Evolutionary conservation across 192 early-diverging fungal genomes (phyloP).

Genomic region (Backusella luteola): DNA sequence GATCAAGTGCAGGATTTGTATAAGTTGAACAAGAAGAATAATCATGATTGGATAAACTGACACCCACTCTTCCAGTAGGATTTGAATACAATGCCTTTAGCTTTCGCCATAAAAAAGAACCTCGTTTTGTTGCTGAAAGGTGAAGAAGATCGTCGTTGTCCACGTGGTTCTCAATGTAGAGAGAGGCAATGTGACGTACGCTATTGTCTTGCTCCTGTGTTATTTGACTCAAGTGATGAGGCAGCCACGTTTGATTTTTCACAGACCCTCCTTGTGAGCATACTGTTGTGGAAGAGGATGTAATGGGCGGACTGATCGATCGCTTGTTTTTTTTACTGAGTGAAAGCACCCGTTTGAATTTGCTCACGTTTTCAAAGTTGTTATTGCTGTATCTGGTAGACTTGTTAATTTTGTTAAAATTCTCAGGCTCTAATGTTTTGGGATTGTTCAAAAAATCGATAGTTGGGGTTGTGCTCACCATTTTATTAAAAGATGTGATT

Average conservation of each 20-base stretch:
- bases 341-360: background rate
- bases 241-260: background rate
- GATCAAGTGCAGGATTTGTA: background rate
- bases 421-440: background rate
- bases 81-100: slow-evolving; percentile 9
- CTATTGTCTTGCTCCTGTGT: background rate
- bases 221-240: slow-evolving; percentile 2
- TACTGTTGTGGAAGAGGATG: background rate
- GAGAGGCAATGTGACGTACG: slow-evolving; percentile 14
- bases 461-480: slow-evolving; percentile 3
- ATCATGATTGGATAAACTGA: background rate
- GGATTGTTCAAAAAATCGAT: background rate
- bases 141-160: background rate
- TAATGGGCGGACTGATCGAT: background rate
- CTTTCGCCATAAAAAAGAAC: slow-evolving; percentile 9
- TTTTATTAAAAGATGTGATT: background rate
- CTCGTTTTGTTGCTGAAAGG: background rate
- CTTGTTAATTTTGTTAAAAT: background rate
- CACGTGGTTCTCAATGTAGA: background rate
- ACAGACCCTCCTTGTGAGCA: background rate
- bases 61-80: background rate
- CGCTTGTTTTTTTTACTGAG: background rate
- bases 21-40: background rate
- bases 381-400: background rate
- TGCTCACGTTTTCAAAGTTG: background rate